Evolutionary conservation across 345 rosid species (phyloP), one percentile per base, ranked within the genome.

Genomic region (Brassica incana): DNA sequence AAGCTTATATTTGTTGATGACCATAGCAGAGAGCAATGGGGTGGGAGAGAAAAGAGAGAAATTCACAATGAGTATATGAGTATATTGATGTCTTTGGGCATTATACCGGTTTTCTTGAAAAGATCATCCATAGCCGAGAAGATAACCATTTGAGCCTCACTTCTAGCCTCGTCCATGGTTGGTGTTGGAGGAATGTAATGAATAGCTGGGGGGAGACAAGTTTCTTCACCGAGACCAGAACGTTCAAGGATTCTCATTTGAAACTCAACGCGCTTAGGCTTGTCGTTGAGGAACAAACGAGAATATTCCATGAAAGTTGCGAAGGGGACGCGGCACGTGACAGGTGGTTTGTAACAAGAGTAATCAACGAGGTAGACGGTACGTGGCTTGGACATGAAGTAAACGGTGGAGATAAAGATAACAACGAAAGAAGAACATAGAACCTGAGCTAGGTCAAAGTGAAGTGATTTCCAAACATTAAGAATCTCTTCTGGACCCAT

Each of bases 171-270:
- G 8, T 88, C 88, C 91, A 92, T 86, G 27, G 83, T 88, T 1
- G 94, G 91, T 1, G 27, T 87, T 0, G 97, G 97, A 72, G 97
- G 97, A 16, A 91, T 88, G 74, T 85, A 88, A 79, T 91, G 97
- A 78, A 88, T 87, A 23, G 94, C 94, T 0, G 94, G 94, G 5
- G 97, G 94, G 27, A 91, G 71, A 77, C 90, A 90, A 35, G 94
- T 91, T 78, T 88, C 92, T 77, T 91, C 94, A 0, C 97, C 97
- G 4, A 92, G 92, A 1, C 97, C 94, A 0, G 97, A 90, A 56
- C 97, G 81, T 80, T 90, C 92, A 0, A 87, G 86, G 62, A 90
- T 87, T 64, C 87, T 86, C 88, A 74, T 88, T 83, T 91, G 91
- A 69, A 89, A 91, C 84, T 87, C 97, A 0, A 91, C 85, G 14